Base-by-base conservation (phyloP, 176 grass and related monocot species). In the Cenchrus americanus region DNA sequence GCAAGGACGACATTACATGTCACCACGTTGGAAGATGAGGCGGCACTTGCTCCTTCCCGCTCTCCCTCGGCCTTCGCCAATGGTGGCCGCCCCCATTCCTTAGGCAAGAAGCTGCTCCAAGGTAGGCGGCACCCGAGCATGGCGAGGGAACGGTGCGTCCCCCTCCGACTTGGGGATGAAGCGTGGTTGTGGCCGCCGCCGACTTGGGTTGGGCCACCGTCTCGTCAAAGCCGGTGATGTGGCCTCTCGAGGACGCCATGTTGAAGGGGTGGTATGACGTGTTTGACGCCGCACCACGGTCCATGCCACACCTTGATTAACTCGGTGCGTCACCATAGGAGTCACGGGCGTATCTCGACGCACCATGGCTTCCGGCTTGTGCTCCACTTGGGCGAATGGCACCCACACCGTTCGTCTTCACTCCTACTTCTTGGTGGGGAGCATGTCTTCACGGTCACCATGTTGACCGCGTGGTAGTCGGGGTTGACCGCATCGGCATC, bases 41-140 rank as follows among this genome's bases (percentile, higher is more conserved):
- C 0, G 5, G 17, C 18, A 3, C 5, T 8, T 69, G 49, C 49
- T 51, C 12, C 66, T 1, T 11, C 1, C 8, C 0, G 0, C 0
- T 0, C 32, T 10, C 10, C 17, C 6, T 44, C 8, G 0, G 8
- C 18, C 2, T 1, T n/a, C 8, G 1, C 4, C 5, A 0, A 1
- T 0, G 21, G 3, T 6, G 0, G 1, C 11, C 7, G 41, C 19
- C 19, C 4, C 66, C 66, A 46, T 3, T 6, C 0, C 19, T 44
- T 43, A 0, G 66, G 66, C 0, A 44, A 5, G 10, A 44, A 46
- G n/a, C 3, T 69, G 8, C 9, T 1, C 40, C 19, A 69, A 13
- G 18, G 41, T 69, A 0, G 41, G 40, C 2, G 13, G 41, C 0
- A 13, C 3, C 1, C 9, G 4, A 2, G 19, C 4, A 0, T 0